These are phyloP conservation scores for Brettanomyces custersianus DNA, from an alignment of 805 yeast genomes.

Conservation along the genomic window DNA sequence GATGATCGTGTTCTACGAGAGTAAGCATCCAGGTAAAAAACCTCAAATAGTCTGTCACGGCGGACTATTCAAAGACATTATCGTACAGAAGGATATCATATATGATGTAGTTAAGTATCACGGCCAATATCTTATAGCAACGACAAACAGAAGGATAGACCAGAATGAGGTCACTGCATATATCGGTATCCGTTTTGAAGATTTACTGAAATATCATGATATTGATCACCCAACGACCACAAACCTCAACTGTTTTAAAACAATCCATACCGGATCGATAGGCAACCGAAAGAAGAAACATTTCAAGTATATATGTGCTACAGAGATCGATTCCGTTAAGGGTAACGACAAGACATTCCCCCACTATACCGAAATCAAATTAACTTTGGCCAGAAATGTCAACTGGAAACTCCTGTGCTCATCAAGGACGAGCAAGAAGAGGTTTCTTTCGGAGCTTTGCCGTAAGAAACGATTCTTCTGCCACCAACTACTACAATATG, in stretches of 20 bases:
- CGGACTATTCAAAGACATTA: conserved; percentile 1
- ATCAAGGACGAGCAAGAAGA: too few relatives aligned
- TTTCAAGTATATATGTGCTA: not conserved
- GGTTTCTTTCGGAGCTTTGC: not conserved
- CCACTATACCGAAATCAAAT: conserved; percentile 2
- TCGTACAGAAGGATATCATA: not conserved
- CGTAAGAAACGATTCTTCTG: not conserved
- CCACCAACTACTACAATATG: conserved; percentile 1
- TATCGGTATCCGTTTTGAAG: conserved; percentile 2
- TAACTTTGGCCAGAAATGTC: not conserved
- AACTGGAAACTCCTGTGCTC: not conserved
- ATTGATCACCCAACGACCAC: not conserved
- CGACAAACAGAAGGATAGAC: not conserved
- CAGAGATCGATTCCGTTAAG: conserved; percentile 1
- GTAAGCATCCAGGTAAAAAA: not conserved
- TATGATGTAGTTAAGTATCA: conserved; percentile 1
- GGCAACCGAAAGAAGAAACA: not conserved
- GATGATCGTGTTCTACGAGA: not conserved
- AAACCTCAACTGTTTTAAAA: conserved; percentile 1
- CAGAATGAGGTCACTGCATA: not conserved
- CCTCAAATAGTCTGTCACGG: conserved; percentile 1
- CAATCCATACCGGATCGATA: not conserved
- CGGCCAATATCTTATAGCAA: not conserved
- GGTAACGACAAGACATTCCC: not conserved
- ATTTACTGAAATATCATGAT: not conserved